Evolutionary conservation across 208 protist species (phyloP).

Genomic region (Trypanosoma grayi): DNA sequence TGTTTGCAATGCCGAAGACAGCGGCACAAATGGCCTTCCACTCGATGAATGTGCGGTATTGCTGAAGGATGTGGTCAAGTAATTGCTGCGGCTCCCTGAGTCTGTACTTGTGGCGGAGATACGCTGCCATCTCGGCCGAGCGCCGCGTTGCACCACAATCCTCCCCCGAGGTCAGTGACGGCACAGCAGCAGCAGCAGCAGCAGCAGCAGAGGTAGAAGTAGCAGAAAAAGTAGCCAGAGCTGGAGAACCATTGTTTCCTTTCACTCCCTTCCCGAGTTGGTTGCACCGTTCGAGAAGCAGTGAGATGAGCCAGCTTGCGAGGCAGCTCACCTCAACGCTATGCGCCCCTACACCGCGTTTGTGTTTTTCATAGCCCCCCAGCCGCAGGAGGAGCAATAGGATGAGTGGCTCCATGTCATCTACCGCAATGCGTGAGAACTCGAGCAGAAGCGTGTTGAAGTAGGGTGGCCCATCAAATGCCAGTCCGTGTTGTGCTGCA

Average conservation of each 20-base stretch:
- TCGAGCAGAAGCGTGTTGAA: conserved; percentile 21
- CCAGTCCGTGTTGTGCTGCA: conserved; percentile 27
- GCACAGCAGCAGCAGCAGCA: not conserved
- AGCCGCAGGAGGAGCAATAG: conserved; percentile 26
- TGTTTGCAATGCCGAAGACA: conserved; percentile 17
- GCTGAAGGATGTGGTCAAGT: not conserved
- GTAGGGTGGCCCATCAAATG: conserved; percentile 4
- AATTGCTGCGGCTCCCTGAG: conserved; percentile 7
- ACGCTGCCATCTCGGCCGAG: conserved; percentile 9
- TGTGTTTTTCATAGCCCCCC: conserved; percentile 13
- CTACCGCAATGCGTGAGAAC: conserved; percentile 14
- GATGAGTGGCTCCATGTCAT: conserved; percentile 25
- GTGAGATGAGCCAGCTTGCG: conserved; percentile 24
- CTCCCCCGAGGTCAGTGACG: not conserved
- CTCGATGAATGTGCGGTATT: conserved; percentile 10
- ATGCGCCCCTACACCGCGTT: not conserved
- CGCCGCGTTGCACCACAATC: no score
- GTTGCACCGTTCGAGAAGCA: conserved; percentile 26
- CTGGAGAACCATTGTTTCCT: not conserved
- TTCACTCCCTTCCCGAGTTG: conserved; percentile 2
- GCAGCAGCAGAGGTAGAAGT: conserved; percentile 2
- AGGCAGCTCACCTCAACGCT: conserved; percentile 19
- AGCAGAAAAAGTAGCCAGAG: not conserved
- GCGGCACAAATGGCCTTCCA: conserved; percentile 12
- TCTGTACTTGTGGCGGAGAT: conserved; percentile 16